Evolutionary conservation across 2,329 filamentous ascomycete species (phyloP).

Genomic region (Dactylonectria estremocensis): DNA sequence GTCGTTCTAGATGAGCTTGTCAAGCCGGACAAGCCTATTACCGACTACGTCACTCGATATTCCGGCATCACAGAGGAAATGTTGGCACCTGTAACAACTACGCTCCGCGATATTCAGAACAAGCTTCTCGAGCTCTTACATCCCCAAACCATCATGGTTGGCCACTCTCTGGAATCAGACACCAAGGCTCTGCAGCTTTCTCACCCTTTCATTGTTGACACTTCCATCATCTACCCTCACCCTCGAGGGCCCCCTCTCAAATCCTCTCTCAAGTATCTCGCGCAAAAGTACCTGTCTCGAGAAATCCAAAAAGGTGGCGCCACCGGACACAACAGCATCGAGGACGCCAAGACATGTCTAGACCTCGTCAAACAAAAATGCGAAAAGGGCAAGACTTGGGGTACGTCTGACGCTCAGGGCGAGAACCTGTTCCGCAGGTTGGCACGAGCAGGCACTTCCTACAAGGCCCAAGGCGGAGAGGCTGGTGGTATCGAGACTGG

Average conservation of each 20-base stretch:
- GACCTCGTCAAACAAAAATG: conserved; percentile 97
- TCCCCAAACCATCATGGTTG: conserved; percentile 81
- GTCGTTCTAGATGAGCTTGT: conserved; percentile 91
- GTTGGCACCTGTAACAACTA: conserved; percentile 87
- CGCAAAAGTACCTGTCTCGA: conserved; percentile 86
- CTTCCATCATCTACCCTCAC: conserved; percentile 90
- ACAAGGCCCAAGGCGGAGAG: conserved; percentile 73
- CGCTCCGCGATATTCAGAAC: conserved; percentile 84
- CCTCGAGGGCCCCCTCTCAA: conserved; percentile 91
- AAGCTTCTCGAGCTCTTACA: conserved; percentile 81
- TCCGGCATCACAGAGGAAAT: conserved; percentile 94
- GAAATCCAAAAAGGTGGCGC: conserved; percentile 89
- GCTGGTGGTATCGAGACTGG: conserved; percentile 68
- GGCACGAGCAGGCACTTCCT: conserved; percentile 72
- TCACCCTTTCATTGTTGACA: conserved; percentile 95
- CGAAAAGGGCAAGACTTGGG: conserved; percentile 91
- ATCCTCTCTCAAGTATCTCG: conserved; percentile 90
- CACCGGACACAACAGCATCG: conserved; percentile 88
- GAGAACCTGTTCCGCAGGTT: conserved; percentile 94
- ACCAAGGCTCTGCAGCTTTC: conserved; percentile 87
- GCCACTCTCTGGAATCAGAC: conserved; percentile 87
- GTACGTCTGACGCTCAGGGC: conserved; percentile 81
- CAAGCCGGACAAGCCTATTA: conserved; percentile 89
- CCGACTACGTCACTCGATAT: conserved; percentile 91
- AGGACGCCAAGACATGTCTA: conserved; percentile 92